phyloP scores from a whole-genome alignment of 169 alveolate species.

The Fabrea salina region DNA sequence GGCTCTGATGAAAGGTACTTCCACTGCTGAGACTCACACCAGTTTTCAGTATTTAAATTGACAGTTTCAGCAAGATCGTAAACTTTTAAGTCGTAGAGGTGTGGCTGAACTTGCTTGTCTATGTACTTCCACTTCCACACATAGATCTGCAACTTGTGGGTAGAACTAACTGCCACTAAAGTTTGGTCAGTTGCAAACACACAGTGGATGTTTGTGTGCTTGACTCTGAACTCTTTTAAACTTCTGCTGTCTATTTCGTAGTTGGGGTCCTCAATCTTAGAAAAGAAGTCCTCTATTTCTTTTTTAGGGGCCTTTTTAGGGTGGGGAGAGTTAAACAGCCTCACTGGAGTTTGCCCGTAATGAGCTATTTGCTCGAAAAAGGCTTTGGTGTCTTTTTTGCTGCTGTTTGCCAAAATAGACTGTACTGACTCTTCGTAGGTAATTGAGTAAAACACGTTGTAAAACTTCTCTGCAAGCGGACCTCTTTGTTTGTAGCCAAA shows the following conservation, averaged over 20 bases:
- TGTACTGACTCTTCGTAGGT: constrained; percentile 62
- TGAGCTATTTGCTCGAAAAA: constrained; percentile 85
- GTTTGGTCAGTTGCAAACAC: no score
- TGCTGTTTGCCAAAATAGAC: background rate
- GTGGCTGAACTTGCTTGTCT: no score
- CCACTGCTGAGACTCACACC: constrained; percentile 20
- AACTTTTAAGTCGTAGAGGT: no score
- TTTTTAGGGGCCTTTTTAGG: background rate
- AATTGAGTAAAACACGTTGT: constrained; percentile 85
- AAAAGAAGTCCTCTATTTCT: background rate
- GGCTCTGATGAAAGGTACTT: background rate
- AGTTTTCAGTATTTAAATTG: background rate
- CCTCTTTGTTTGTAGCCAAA: constrained; percentile 95
- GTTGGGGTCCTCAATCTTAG: background rate
- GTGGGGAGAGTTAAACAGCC: constrained; percentile 61
- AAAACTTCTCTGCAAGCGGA: constrained; percentile 69
- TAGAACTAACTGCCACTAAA: no score
- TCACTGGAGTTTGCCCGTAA: constrained; percentile 90
- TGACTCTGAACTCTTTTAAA: no score
- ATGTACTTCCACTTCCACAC: no score
- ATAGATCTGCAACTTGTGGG: no score
- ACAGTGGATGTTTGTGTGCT: no score
- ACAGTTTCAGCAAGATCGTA: background rate
- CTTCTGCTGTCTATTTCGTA: background rate
- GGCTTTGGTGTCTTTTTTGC: constrained; percentile 68